Evolutionary conservation across 768 basidiomycete genomes (phyloP), one percentile per base, ranked within the genome.

Genomic region (Tricholoma furcatifolium): DNA sequence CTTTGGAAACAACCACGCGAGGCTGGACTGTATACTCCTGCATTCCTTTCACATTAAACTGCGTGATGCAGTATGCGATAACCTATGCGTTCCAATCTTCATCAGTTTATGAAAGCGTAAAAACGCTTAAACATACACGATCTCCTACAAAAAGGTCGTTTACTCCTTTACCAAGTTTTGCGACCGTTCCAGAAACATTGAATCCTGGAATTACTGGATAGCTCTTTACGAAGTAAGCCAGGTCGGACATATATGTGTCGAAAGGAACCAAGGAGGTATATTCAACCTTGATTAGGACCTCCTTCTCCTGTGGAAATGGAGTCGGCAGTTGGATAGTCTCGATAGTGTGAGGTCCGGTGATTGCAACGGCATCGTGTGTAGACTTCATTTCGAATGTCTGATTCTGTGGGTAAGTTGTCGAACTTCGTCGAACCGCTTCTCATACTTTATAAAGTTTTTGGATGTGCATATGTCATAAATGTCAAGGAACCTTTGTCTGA

Each of bases 321-420:
- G 74, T 74, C 17, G 62, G 56, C 20, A 73, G 58, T 24, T 65
- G 60, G n/a, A 74, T 66, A 8, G 43, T 67, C 20, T 73, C 72
- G 32, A 76, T 54, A 4, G 64, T 59, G 6, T 74, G 71, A 50
- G 66, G 60, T 31, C 72, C 57, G 6, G 63, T 67, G 6, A 70
- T 65, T 7, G 74, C 78, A 42, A 79, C 65, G 9, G 73, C 78
- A 9, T 61, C 69, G 56, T 81, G 78, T 2, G 67, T 75, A 46
- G 70, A 43, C 68, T 70, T 72, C 51, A 45, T 3, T 27, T 27
- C 7, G 27, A 27, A 27, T 4, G 27, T 7, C 27, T 27, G 30
- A 15, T n/a, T n/a, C n/a, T 41, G 47, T 11, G 18, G 11, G 10
- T 14, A 31, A 27, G 27, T 27, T n/a, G 1, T 41, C 27, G 17